These are phyloP conservation scores for Hypocrella siamensis DNA, from an alignment of 2,329 filamentous ascomycete species.

Conservation along the genomic window DNA sequence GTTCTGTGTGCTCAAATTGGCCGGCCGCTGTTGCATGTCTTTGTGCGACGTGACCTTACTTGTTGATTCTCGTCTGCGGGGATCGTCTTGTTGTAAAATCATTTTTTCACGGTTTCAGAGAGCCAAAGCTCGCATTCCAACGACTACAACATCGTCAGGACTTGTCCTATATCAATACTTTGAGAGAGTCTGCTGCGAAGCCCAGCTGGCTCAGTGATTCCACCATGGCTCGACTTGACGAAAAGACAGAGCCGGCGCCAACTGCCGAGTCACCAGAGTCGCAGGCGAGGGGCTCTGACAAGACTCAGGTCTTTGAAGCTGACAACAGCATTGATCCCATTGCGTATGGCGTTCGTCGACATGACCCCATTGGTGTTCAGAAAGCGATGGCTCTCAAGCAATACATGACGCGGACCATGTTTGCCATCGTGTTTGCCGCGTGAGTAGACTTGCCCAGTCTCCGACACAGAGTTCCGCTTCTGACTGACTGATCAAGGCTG, in stretches of 20 bases:
- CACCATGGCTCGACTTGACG: too few species aligned
- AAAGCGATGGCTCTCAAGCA: slow-evolving; percentile 7
- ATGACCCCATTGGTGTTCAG: slow-evolving; percentile 2
- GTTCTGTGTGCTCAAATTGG: too few species aligned
- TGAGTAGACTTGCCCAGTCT: background rate
- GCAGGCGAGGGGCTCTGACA: too few species aligned
- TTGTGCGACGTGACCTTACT: too few species aligned
- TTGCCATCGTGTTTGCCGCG: slow-evolving; percentile 11
- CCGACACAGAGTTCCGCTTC: background rate
- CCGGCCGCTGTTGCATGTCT: too few species aligned
- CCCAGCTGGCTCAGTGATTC: too few species aligned
- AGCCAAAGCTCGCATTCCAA: background rate
- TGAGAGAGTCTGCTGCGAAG: too few species aligned
- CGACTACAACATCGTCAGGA: too few species aligned
- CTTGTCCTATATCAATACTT: too few species aligned
- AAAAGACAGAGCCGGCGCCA: too few species aligned
- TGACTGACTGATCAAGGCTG: slow-evolving; percentile 7
- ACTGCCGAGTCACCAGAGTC: too few species aligned
- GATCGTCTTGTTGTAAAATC: background rate
- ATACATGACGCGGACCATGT: slow-evolving; percentile 11
- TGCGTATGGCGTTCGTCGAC: slow-evolving; percentile 11
- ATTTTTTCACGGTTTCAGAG: background rate
- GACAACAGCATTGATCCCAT: background rate
- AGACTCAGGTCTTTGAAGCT: too few species aligned
- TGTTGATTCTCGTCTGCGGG: background rate